Evolutionary conservation across 2,329 filamentous ascomycete species (phyloP).

Genomic region (Calonectria hawksworthii): DNA sequence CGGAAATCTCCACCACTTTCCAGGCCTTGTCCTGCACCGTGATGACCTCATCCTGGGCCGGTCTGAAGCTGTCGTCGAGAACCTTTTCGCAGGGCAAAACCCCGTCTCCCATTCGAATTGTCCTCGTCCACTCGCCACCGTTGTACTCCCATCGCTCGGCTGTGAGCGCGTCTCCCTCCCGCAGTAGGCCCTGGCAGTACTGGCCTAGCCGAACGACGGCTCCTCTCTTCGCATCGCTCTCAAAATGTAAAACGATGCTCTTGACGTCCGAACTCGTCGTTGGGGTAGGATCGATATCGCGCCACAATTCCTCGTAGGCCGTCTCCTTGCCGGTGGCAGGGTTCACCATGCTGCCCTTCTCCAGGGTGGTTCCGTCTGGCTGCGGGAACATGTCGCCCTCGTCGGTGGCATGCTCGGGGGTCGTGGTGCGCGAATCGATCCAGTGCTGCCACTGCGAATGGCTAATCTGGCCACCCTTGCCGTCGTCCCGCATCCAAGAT

Average conservation of each 20-base stretch:
- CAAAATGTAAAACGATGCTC: slow-evolving; percentile 27
- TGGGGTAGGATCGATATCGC: slow-evolving; percentile 56
- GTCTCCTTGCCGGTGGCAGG: slow-evolving; percentile 64
- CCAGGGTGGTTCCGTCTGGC: slow-evolving; percentile 60
- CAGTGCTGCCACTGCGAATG: slow-evolving; percentile 69
- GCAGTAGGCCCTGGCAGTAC: slow-evolving; percentile 69
- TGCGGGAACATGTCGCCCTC: slow-evolving; percentile 69
- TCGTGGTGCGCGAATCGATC: slow-evolving; percentile 66
- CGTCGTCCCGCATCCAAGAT: slow-evolving; percentile 47
- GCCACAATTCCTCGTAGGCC: slow-evolving; percentile 78
- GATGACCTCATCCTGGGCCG: slow-evolving; percentile 39
- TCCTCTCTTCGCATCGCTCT: slow-evolving; percentile 54
- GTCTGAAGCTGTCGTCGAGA: slow-evolving; percentile 15
- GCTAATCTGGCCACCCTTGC: slow-evolving; percentile 42
- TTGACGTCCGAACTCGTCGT: slow-evolving; percentile 21
- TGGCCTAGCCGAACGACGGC: slow-evolving; percentile 67
- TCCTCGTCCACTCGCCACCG: slow-evolving; percentile 52
- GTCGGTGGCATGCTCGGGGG: slow-evolving; percentile 60
- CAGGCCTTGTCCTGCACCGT: slow-evolving; percentile 46
- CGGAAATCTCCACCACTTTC: slow-evolving; percentile 51
- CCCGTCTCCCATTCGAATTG: slow-evolving; percentile 51
- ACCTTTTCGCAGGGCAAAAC: slow-evolving; percentile 52
- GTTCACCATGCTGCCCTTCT: slow-evolving; percentile 73
- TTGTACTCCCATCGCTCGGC: slow-evolving; percentile 70
- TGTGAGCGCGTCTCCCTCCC: slow-evolving; percentile 57